Percentiles rank a stretch among this genome's conserved stretches.
phyloP scores from a whole-genome alignment of 2,329 filamentous ascomycete species.

The Podosphaera leucotricha region DNA sequence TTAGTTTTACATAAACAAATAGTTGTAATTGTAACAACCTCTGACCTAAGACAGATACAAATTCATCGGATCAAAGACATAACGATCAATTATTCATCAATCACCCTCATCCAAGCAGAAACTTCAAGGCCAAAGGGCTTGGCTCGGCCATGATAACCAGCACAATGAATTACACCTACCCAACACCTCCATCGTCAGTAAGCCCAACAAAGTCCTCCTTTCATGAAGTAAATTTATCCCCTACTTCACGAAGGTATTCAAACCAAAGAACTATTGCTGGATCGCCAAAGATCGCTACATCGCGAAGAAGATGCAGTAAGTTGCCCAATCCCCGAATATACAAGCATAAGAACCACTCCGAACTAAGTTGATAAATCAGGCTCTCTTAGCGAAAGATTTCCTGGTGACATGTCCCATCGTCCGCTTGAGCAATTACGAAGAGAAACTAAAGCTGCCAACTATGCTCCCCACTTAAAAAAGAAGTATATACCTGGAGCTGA shows the following conservation, averaged over 20 bases:
- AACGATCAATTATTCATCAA: too few relatives aligned
- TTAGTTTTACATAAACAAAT: too few relatives aligned
- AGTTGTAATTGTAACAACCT: too few relatives aligned
- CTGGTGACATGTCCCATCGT: slow-evolving; percentile 38
- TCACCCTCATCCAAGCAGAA: too few relatives aligned
- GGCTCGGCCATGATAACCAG: too few relatives aligned
- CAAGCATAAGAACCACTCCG: background rate
- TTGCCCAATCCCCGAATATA: background rate
- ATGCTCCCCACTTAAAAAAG: slow-evolving; percentile 40
- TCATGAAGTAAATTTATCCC: slow-evolving; percentile 22
- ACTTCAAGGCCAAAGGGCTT: too few relatives aligned
- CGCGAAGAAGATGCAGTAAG: slow-evolving; percentile 18
- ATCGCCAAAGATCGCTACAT: slow-evolving; percentile 14
- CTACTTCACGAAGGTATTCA: slow-evolving; percentile 11
- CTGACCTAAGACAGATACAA: too few relatives aligned
- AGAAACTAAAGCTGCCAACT: slow-evolving; percentile 40
- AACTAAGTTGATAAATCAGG: slow-evolving; percentile 1
- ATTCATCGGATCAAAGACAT: too few relatives aligned
- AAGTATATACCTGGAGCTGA: slow-evolving; percentile 46
- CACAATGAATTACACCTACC: slow-evolving; percentile 8
- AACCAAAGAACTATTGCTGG: slow-evolving; percentile 6
- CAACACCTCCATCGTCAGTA: slow-evolving; percentile 30
- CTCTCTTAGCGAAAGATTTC: slow-evolving; percentile 34
- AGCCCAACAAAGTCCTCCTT: slow-evolving; percentile 26
- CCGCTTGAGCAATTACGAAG: slow-evolving; percentile 43